Percentiles rank a stretch among this genome's conserved stretches.
These are phyloP conservation scores for Aspergillus sp. DNA, from an alignment of 2,329 filamentous ascomycete genomes.

Conservation along the genomic window DNA sequence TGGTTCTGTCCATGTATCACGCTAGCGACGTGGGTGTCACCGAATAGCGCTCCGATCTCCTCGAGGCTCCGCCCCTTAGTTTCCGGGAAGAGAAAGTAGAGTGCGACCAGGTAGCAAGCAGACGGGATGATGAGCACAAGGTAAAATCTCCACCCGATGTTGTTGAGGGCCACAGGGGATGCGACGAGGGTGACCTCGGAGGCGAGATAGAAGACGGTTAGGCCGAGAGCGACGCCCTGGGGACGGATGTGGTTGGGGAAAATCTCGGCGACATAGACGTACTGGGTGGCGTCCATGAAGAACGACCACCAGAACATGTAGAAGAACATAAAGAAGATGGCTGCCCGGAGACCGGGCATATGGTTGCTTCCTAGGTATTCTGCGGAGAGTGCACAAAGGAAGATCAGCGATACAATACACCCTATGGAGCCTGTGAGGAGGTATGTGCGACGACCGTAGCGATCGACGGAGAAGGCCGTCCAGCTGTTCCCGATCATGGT, in stretches of 20 bases:
- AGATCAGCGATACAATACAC: constrained; percentile 24
- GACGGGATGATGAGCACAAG: constrained; percentile 30
- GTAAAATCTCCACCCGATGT: constrained; percentile 32
- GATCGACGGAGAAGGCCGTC: constrained; percentile 34
- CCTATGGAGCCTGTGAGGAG: constrained; percentile 31
- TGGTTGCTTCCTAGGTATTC: constrained; percentile 28
- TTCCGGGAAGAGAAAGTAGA: constrained; percentile 31
- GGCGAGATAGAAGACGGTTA: constrained; percentile 29
- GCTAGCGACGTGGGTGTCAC: constrained; percentile 15
- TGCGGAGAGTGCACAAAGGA: constrained; percentile 29
- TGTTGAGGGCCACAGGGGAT: constrained; percentile 25
- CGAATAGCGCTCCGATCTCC: constrained; percentile 30
- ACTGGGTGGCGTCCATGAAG: constrained; percentile 38
- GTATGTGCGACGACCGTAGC: constrained; percentile 29
- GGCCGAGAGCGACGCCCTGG: constrained; percentile 31
- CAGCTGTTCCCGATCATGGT: constrained; percentile 35
- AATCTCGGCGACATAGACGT: constrained; percentile 35
- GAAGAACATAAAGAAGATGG: constrained; percentile 36
- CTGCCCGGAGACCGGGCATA: constrained; percentile 26
- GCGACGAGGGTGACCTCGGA: constrained; percentile 29
- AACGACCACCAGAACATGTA: constrained; percentile 35
- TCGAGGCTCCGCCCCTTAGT: constrained; percentile 30
- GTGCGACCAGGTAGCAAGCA: constrained; percentile 21
- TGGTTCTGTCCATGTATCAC: neutral
- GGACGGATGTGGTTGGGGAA: constrained; percentile 35